Percentiles rank a stretch among this genome's conserved stretches.
These are phyloP conservation scores for Solanum verrucosum DNA, from an alignment of 257 asterid genomes.

Conservation along the genomic window DNA sequence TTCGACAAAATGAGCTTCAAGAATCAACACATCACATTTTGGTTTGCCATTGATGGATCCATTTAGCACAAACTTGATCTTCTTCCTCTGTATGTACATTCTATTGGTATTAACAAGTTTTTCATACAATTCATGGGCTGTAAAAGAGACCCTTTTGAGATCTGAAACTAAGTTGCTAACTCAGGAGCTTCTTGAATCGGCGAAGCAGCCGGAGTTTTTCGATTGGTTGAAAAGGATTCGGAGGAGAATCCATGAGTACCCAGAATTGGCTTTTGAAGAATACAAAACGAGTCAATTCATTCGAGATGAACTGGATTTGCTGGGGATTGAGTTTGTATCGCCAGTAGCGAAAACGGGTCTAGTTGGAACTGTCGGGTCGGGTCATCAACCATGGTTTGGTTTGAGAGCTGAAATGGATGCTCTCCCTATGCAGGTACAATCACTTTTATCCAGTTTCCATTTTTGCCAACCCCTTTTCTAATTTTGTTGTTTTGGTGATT, in stretches of 20 bases:
- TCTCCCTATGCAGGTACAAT: slow-evolving; percentile 75
- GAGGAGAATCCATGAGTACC: slow-evolving; percentile 69
- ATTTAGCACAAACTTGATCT: neutral
- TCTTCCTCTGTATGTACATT: neutral
- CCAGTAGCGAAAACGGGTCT: slow-evolving; percentile 75
- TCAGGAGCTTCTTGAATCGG: slow-evolving; percentile 49
- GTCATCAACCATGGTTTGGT: slow-evolving; percentile 51
- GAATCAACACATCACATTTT: neutral
- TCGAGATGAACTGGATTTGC: slow-evolving; percentile 59
- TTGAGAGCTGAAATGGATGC: slow-evolving; percentile 98
- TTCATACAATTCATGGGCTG: neutral
- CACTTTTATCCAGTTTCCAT: neutral
- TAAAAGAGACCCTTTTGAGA: neutral
- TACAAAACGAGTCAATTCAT: slow-evolving; percentile 60
- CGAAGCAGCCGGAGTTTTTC: slow-evolving; percentile 39
- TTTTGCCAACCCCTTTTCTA: neutral
- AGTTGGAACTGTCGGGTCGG: slow-evolving; percentile 74
- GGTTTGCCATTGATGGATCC: neutral
- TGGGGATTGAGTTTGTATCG: slow-evolving; percentile 59
- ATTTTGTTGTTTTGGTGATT: neutral
- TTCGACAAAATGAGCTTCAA: too few relatives aligned
- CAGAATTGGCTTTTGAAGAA: slow-evolving; percentile 75
- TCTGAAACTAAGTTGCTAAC: slow-evolving; percentile 11
- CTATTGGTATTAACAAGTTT: neutral
- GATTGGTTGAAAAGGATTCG: slow-evolving; percentile 64